Conservation (phyloP, 306 rosid species). For the Cicer chorassanicum region DNA sequence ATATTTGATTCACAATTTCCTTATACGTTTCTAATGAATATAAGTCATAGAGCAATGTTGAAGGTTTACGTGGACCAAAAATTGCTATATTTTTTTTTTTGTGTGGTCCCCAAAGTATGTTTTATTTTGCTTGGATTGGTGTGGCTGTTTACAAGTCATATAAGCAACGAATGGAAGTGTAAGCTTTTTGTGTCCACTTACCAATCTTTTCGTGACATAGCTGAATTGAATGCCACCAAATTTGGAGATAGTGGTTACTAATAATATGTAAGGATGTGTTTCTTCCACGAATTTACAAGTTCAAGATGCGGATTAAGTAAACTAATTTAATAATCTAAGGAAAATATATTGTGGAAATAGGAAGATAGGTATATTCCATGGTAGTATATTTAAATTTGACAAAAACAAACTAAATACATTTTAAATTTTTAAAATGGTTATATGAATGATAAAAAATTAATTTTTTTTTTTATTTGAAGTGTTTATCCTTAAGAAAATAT, state of each 20-base stretch:
- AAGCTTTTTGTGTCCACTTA: constrained; percentile 13
- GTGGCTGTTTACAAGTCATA: not conserved
- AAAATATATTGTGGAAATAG: not conserved
- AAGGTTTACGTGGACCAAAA: constrained; percentile 23
- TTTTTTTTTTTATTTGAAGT: too few relatives aligned
- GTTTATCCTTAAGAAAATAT: too few relatives aligned
- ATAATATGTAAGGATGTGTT: not conserved
- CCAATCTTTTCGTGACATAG: constrained; percentile 13
- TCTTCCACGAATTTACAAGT: constrained; percentile 31
- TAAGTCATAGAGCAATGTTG: not conserved
- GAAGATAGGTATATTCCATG: not conserved
- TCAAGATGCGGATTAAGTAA: not conserved
- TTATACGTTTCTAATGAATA: not conserved
- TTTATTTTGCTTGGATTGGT: constrained; percentile 28
- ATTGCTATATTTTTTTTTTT: not conserved
- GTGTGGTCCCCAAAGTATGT: constrained; percentile 34
- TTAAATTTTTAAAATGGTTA: too few relatives aligned
- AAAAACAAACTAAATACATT: too few relatives aligned
- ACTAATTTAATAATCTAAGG: not conserved
- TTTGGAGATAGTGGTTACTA: not conserved
- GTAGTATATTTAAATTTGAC: not conserved
- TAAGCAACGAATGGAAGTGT: constrained; percentile 24
- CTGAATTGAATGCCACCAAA: constrained; percentile 20
- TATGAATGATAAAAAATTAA: too few relatives aligned
- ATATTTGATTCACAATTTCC: constrained; percentile 1